phyloP scores from a whole-genome alignment of 2,329 filamentous ascomycete genomes.

The Fusarium neocosmosporiellum region DNA sequence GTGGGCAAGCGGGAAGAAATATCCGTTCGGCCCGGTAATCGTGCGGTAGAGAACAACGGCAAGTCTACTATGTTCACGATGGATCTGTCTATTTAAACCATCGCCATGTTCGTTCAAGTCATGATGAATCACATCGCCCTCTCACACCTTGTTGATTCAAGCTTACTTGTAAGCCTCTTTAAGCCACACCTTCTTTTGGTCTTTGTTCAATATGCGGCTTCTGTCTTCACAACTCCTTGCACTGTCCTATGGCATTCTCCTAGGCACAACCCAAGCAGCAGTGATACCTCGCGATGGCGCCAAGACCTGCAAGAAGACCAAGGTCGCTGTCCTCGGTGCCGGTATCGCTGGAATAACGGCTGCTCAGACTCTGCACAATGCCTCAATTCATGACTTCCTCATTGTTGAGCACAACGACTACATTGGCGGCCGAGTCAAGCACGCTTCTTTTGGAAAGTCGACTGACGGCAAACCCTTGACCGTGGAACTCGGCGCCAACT shows the following conservation, averaged over 20 bases:
- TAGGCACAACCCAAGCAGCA: slow-evolving; percentile 15
- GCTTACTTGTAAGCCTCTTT: not conserved
- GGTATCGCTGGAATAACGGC: slow-evolving; percentile 73
- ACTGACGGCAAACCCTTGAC: slow-evolving; percentile 63
- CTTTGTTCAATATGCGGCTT: slow-evolving; percentile 2
- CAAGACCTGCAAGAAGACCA: slow-evolving; percentile 44
- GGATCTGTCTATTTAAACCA: not conserved
- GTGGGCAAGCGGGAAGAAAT: not conserved
- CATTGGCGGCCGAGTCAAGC: slow-evolving; percentile 70
- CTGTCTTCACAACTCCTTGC: slow-evolving; percentile 8
- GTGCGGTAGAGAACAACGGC: not conserved
- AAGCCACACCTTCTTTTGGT: not conserved
- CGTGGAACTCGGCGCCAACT: slow-evolving; percentile 76
- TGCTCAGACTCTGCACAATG: slow-evolving; percentile 71
- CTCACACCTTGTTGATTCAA: not conserved
- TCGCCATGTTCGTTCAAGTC: not conserved
- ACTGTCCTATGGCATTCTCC: slow-evolving; percentile 9
- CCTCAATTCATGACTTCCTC: slow-evolving; percentile 71
- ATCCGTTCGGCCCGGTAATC: not conserved
- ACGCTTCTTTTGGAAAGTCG: slow-evolving; percentile 65
- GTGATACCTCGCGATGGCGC: slow-evolving; percentile 15
- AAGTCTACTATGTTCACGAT: not conserved
- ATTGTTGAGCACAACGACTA: slow-evolving; percentile 72
- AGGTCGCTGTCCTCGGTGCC: slow-evolving; percentile 58
- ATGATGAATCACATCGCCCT: not conserved